These are phyloP conservation scores for Myxozyma lipomycoides DNA, from an alignment of 805 yeast genomes.

Conservation along the genomic window DNA sequence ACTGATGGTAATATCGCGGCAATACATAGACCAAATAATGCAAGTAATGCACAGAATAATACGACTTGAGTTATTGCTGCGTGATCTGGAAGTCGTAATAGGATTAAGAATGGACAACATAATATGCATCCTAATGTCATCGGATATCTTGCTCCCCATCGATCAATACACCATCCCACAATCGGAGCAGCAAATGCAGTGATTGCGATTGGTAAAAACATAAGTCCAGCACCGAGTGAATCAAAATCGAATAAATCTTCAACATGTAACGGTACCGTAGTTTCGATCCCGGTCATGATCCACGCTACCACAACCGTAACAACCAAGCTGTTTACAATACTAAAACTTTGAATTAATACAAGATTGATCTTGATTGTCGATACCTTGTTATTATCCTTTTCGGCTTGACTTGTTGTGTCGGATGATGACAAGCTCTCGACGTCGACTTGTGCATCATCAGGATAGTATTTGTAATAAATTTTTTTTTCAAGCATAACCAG, in stretches of 20 bases:
- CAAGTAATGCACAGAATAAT: constrained; percentile 32
- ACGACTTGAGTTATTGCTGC: constrained; percentile 30
- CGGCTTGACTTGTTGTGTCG: neutral
- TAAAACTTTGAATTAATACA: constrained; percentile 12
- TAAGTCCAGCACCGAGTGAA: constrained; percentile 34
- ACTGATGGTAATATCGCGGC: constrained; percentile 31
- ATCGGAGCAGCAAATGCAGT: constrained; percentile 35
- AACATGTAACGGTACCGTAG: constrained; percentile 36
- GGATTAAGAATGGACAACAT: constrained; percentile 23
- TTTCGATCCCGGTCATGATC: constrained; percentile 36
- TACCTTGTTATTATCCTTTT: neutral
- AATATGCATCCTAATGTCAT: constrained; percentile 32
- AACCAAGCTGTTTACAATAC: constrained; percentile 29
- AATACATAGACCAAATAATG: constrained; percentile 31
- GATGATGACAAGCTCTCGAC: neutral
- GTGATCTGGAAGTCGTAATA: constrained; percentile 33
- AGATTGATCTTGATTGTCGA: constrained; percentile 2
- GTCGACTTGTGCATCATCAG: constrained; percentile 27
- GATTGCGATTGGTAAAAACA: constrained; percentile 35
- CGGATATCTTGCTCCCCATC: constrained; percentile 32
- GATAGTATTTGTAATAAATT: constrained; percentile 11
- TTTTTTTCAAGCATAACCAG: constrained; percentile 36
- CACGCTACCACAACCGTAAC: constrained; percentile 34
- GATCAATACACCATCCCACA: constrained; percentile 32
- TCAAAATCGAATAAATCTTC: constrained; percentile 32